Base-by-base conservation (phyloP, 768 basidiomycete genomes). In the Ramaria rubella region DNA sequence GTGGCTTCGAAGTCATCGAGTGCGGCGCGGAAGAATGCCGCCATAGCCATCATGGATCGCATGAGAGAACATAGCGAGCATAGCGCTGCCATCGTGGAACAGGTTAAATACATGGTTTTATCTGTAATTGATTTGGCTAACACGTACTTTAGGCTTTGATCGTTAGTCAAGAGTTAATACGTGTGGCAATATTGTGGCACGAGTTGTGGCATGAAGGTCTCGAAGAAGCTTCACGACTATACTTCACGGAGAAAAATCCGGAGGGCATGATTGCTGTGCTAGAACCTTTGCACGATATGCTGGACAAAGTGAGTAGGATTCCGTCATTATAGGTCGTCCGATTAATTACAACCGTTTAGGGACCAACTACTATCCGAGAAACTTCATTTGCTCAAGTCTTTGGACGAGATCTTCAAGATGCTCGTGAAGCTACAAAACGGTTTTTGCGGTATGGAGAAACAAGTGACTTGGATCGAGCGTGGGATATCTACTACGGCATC, bases 181-280 rank as follows among this genome's bases (percentile, higher is more conserved):
- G 96, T 19, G 91, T 98, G 6, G 95, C 96, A 6, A 98, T 99
- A 59, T 75, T 99, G 11, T 99, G 96, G 96, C 94, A 98, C 63
- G 96, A 99, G 69, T 75, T 94, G 61, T 99, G 96, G 96, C 94
- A 97, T 64, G 96, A 99, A 72, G 94, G 92, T 17, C 76, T 99
- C 21, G 96, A 99, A 72, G 96, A 99, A 70, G 96, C 96, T 5
- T 96, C 94, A 6, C 81, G 96, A 40, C 73, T 93, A 45, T 99
- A 94, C 74, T 99, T 94, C 77, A 94, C 91, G 9, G 96, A 98
- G 63, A 89, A 92, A 65, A 96, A 99, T 68, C 87, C 95, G 1
- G 89, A 92, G 58, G 96, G 90, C 5, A 99, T 99, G 96, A 96
- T 97, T 63, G 86, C 85, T 23, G 87, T 83, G 12, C 71, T 99